Percentiles rank a stretch among this genome's conserved stretches.
Evolutionary conservation across 305 asterid species (phyloP).

Genomic region (Solanum chacoense): DNA sequence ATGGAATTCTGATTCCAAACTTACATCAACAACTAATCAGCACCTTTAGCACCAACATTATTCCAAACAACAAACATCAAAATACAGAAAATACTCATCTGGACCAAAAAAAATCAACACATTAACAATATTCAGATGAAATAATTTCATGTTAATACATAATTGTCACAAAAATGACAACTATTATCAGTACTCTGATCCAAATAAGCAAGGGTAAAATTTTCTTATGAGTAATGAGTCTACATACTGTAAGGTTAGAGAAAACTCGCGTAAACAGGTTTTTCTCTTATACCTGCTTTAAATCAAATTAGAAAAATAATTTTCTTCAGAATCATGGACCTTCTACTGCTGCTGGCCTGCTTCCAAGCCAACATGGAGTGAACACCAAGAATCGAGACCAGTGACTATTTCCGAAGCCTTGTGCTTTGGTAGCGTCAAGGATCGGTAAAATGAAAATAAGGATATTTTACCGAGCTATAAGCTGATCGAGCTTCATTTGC

Average conservation of each 20-base stretch:
- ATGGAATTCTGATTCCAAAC: background rate
- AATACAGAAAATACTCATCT: background rate
- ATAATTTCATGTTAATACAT: constrained; percentile 1
- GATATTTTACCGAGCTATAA: constrained; percentile 14
- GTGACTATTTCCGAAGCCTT: background rate
- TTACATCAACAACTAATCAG: background rate
- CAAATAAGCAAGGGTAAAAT: background rate
- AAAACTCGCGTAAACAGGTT: constrained; percentile 12
- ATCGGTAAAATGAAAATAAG: constrained; percentile 6
- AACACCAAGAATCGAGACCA: background rate
- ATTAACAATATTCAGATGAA: background rate
- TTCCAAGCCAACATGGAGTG: background rate
- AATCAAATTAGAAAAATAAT: constrained; percentile 26
- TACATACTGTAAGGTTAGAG: constrained; percentile 21
- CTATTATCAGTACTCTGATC: constrained; percentile 1
- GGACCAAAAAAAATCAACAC: background rate
- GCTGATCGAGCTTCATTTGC: constrained; percentile 45
- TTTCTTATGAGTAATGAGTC: constrained; percentile 1
- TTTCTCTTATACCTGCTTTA: constrained; percentile 26
- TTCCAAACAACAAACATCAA: background rate
- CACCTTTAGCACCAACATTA: background rate
- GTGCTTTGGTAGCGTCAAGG: background rate
- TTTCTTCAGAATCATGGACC: constrained; percentile 17
- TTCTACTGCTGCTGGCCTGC: constrained; percentile 17
- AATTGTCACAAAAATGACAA: constrained; percentile 2